Conservation (phyloP, 192 early-diverging fungal species). For the Piromyces finnis region DNA sequence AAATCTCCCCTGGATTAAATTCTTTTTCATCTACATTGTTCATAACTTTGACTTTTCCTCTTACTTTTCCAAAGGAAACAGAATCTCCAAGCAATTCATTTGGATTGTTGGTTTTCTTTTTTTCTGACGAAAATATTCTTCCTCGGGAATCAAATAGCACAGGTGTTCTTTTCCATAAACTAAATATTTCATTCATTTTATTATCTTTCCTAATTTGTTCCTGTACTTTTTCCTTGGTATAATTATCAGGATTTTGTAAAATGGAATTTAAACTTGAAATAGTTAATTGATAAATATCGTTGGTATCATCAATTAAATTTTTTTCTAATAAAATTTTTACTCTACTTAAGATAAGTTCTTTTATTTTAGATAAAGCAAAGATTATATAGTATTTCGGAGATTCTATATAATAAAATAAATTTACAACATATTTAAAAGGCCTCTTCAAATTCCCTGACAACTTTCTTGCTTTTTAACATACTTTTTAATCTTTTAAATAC, state of each 20-base stretch:
- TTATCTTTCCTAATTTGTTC: not conserved
- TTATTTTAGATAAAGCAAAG: not conserved
- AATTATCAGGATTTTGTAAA: not conserved
- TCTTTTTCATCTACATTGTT: too few relatives aligned
- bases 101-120: not conserved
- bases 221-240: not conserved
- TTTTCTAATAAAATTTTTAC: not conserved
- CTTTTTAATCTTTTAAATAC: not conserved
- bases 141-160: not conserved
- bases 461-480: not conserved
- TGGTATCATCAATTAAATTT: not conserved
- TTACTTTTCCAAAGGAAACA: not conserved
- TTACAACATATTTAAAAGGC: not conserved
- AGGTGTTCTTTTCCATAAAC: not conserved
- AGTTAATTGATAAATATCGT: not conserved
- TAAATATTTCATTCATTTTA: not conserved
- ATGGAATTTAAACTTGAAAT: not conserved
- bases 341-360: not conserved
- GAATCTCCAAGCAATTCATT: not conserved
- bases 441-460: not conserved
- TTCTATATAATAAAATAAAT: not conserved
- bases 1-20: too few relatives aligned
- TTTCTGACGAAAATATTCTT: not conserved
- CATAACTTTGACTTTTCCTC: not conserved
- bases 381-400: not conserved